These are phyloP conservation scores for Sanghuangporus sanghuang DNA, from an alignment of 1,284 basidiomycete genomes.

Conservation along the genomic window DNA sequence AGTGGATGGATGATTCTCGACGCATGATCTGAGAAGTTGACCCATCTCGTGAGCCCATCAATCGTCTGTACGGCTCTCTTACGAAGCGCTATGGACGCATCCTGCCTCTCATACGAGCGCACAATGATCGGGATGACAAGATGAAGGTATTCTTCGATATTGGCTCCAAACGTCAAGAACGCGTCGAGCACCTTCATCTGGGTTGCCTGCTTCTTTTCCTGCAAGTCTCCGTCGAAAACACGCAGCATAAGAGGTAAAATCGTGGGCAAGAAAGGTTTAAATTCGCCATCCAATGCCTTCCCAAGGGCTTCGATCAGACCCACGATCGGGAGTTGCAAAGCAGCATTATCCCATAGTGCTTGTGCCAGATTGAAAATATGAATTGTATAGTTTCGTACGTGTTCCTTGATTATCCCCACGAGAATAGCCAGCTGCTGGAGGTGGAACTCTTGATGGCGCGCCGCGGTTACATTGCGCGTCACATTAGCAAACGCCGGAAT, in stretches of 20 bases:
- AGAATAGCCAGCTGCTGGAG: conserved; percentile 95
- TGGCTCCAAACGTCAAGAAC: conserved; percentile 92
- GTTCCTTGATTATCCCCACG: conserved; percentile 96
- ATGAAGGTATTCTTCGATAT: conserved; percentile 97
- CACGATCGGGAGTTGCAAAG: conserved; percentile 90
- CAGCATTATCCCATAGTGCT: conserved; percentile 86
- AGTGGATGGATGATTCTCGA: conserved; percentile 97
- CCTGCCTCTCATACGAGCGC: conserved; percentile 83
- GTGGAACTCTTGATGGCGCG: conserved; percentile 89
- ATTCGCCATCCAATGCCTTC: conserved; percentile 93
- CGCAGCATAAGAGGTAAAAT: conserved; percentile 89
- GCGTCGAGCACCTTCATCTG: conserved; percentile 93
- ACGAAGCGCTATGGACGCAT: conserved; percentile 72
- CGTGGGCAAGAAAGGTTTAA: conserved; percentile 94
- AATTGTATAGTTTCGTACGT: conserved; percentile 88
- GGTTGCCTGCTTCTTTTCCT: conserved; percentile 71
- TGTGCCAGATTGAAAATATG: conserved; percentile 81
- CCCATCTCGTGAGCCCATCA: conserved; percentile 85
- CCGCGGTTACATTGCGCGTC: conserved; percentile 72
- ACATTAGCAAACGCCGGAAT: conserved; percentile 94
- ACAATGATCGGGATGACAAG: conserved; percentile 95
- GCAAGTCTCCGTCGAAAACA: conserved; percentile 85
- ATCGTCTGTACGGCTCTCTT: conserved; percentile 91
- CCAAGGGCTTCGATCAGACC: conserved; percentile 94
- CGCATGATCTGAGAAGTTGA: conserved; percentile 99